Evolutionary conservation across 2,329 filamentous ascomycete species (phyloP).

Genomic region (Colletotrichum cuscutae): DNA sequence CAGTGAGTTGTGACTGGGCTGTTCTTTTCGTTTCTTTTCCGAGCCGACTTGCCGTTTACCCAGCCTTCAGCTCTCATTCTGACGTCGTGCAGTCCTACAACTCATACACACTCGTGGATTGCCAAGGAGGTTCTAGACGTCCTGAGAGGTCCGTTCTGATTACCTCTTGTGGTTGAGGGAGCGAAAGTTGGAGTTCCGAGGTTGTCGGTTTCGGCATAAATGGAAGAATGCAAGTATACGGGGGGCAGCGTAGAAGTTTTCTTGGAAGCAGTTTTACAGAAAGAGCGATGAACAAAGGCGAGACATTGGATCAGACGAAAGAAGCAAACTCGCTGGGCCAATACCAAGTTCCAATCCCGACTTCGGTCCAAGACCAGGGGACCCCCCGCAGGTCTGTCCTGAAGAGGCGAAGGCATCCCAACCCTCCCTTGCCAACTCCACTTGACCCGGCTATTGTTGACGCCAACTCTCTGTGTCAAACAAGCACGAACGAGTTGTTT

Average conservation of each 20-base stretch:
- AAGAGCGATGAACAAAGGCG: background rate
- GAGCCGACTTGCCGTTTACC: background rate
- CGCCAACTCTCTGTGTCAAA: constrained; percentile 19
- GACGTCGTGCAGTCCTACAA: constrained; percentile 22
- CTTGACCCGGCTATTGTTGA: background rate
- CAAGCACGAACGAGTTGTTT: constrained; percentile 13
- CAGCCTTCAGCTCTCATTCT: background rate
- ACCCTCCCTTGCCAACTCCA: background rate
- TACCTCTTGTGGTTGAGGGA: background rate
- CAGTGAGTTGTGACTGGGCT: background rate
- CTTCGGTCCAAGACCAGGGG: constrained; percentile 2
- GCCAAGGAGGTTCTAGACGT: constrained; percentile 16
- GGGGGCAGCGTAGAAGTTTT: background rate
- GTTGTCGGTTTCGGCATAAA: background rate
- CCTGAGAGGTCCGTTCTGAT: constrained; percentile 18
- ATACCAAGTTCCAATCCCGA: background rate
- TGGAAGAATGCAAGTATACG: background rate
- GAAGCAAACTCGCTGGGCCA: background rate
- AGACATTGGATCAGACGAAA: background rate
- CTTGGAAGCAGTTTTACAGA: background rate
- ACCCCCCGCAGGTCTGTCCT: constrained; percentile 13
- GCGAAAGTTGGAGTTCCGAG: background rate
- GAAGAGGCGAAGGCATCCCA: background rate
- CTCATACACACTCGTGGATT: constrained; percentile 29
- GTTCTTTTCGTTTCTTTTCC: background rate